Evolutionary conservation across 768 basidiomycete species (phyloP), one percentile per base, ranked within the genome.

Genomic region (Tricholoma matsutake): DNA sequence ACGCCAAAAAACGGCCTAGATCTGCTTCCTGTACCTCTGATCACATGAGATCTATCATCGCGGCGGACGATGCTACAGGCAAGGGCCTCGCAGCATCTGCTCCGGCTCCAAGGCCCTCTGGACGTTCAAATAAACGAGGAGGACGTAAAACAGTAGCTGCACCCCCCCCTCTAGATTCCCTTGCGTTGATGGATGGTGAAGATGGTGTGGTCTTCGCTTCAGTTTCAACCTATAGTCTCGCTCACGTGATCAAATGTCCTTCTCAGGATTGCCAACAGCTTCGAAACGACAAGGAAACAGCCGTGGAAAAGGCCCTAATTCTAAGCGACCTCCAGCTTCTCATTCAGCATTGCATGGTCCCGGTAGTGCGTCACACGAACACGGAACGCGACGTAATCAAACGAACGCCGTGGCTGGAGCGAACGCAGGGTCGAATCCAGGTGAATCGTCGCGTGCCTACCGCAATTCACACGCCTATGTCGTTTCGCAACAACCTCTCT

Each of bases 381-480:
- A 76, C 63, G 75, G 73, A 28, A 78, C 71, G 58, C 80, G 83
- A 63, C 82, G 88, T 59, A 80, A 79, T 68, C 81, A 83, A 65
- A 65, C 69, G 34, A 74, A 73, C 56, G 79, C 76, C 39, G 65
- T 69, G 56, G 71, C 68, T 57, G 76, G 73, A 22, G 75, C 79
- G 57, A 68, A 73, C 63, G 69, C 74, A 57, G 71, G 75, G 58
- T 73, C 74, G 43, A 73, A 72, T 65, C 67, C 76, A 54, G 76
- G 77, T 63, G 84, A 85, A 64, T 75, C 75, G 61, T 81, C 87
- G 57, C 83, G 87, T 61, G 85, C 88, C 61, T 91, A 90, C 72
- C 87, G 85, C 68, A 88, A 87, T 75, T 86, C 88, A 62, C 90
- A 91, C 80, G 88, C 86, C 22, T 91, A 89, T 71, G 88, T 83